Evolutionary conservation across 441 rosid genomes (phyloP).

Genomic region (Euphorbia neoarborescens): DNA sequence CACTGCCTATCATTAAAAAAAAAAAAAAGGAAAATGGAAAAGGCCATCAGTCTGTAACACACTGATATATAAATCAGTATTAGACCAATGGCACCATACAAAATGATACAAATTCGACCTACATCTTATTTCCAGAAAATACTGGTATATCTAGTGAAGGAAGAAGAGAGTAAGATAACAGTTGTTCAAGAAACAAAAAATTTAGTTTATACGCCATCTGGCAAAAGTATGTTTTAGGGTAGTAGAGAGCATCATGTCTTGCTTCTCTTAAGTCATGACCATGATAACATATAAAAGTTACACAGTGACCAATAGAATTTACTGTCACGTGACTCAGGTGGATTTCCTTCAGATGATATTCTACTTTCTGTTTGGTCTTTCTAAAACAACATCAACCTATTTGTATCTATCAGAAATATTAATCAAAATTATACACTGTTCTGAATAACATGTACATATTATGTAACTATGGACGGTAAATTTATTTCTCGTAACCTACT

Average conservation of each 20-base stretch:
- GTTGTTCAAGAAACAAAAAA: neutral
- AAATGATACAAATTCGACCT: neutral
- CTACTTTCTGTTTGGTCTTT: neutral
- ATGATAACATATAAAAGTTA: neutral
- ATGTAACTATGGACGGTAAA: neutral
- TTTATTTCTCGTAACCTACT: neutral
- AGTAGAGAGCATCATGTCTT: neutral
- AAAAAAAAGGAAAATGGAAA: neutral
- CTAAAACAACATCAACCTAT: neutral
- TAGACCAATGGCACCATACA: neutral
- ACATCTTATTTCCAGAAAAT: neutral
- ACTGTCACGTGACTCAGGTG: neutral
- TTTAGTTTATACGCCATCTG: neutral
- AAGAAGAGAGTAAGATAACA: neutral
- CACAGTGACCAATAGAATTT: neutral
- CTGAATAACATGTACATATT: neutral
- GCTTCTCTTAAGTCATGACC: neutral
- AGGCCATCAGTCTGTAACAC: constrained; percentile 8
- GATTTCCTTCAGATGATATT: neutral
- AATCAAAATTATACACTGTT: neutral
- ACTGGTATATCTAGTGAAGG: neutral
- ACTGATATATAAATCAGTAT: neutral
- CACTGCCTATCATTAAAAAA: constrained; percentile 54
- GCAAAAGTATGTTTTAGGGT: neutral
- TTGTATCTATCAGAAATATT: neutral